phyloP scores from a whole-genome alignment of 2,329 filamentous ascomycete species.

The Colletotrichum sp. region DNA sequence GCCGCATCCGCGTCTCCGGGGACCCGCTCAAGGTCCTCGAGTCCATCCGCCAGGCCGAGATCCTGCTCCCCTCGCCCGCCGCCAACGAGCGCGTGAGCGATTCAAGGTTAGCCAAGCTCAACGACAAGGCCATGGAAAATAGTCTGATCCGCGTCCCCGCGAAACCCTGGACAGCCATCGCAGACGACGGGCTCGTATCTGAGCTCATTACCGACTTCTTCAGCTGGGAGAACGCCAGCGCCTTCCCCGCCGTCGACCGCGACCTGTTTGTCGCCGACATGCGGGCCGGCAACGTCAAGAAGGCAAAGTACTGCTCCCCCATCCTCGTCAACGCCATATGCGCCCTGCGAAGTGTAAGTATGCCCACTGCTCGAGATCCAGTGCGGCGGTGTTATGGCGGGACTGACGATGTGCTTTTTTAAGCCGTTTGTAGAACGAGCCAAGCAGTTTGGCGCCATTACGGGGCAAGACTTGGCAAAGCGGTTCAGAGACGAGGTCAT shows the following conservation, averaged over 20 bases:
- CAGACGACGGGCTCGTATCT: slow-evolving; percentile 33
- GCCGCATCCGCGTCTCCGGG: slow-evolving; percentile 17
- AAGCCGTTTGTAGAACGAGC: slow-evolving; percentile 13
- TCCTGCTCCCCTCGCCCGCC: slow-evolving; percentile 17
- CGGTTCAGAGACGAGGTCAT: slow-evolving; percentile 6
- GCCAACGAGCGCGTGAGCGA: slow-evolving; percentile 1
- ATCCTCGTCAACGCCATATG: slow-evolving; percentile 37
- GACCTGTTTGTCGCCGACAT: slow-evolving; percentile 31
- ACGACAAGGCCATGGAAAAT: slow-evolving; percentile 18
- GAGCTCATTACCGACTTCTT: slow-evolving; percentile 34
- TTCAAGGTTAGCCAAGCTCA: slow-evolving; percentile 14
- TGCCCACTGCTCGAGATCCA: neutral
- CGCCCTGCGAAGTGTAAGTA: slow-evolving; percentile 31
- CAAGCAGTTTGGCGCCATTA: slow-evolving; percentile 9
- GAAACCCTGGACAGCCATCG: slow-evolving; percentile 33
- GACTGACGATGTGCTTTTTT: neutral
- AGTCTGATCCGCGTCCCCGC: slow-evolving; percentile 29
- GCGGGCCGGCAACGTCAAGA: slow-evolving; percentile 16
- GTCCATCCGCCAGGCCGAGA: slow-evolving; percentile 23
- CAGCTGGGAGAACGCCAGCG: slow-evolving; percentile 30
- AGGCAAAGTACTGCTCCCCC: slow-evolving; percentile 31
- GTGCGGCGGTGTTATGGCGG: neutral
- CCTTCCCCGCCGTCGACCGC: slow-evolving; percentile 28
- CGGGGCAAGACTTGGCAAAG: slow-evolving; percentile 1
- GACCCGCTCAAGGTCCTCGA: slow-evolving; percentile 19